These are phyloP conservation scores for Podospora comata DNA, from an alignment of 495 filamentous ascomycete genomes.

Conservation along the genomic window DNA sequence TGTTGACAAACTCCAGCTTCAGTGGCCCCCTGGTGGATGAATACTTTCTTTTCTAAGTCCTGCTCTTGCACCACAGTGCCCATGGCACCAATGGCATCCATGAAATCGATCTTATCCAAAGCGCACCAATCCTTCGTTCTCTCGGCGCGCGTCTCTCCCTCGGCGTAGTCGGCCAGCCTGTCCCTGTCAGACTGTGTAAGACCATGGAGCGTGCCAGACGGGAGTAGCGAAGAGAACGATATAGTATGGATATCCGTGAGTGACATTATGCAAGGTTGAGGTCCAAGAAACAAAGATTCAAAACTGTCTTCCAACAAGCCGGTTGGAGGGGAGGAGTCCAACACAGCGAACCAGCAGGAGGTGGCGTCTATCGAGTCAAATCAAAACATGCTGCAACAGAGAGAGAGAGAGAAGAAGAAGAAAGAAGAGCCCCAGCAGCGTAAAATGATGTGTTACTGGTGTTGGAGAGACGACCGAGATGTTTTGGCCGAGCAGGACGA, in stretches of 20 bases:
- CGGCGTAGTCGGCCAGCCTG: background rate
- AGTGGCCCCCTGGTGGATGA: constrained; percentile 24
- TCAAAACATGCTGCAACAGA: constrained; percentile 18
- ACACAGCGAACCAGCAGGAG: constrained; percentile 8
- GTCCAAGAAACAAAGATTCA: constrained; percentile 26
- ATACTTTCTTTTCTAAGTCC: constrained; percentile 26
- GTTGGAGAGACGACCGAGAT: constrained; percentile 1
- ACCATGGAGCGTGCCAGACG: constrained; percentile 2
- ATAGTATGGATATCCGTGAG: constrained; percentile 18
- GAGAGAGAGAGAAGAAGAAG: constrained; percentile 4
- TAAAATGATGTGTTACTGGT: constrained; percentile 4
- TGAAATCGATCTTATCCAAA: constrained; percentile 44
- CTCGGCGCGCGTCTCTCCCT: background rate
- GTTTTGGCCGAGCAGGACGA: constrained; percentile 3
- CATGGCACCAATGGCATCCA: constrained; percentile 31
- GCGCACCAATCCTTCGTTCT: constrained; percentile 31
- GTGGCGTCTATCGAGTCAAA: constrained; percentile 1
- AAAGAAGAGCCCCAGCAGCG: background rate
- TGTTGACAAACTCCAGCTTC: constrained; percentile 19
- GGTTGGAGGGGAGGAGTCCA: constrained; percentile 13
- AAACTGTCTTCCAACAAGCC: constrained; percentile 17
- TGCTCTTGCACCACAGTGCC: constrained; percentile 31
- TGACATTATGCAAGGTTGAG: constrained; percentile 24
- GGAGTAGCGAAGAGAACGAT: constrained; percentile 12
- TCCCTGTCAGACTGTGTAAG: background rate